A percentile compares a stretch with the other conserved stretches of the same genome.
Evolutionary conservation across 768 basidiomycete species (phyloP).

Genomic region (Phallus indusiatus): DNA sequence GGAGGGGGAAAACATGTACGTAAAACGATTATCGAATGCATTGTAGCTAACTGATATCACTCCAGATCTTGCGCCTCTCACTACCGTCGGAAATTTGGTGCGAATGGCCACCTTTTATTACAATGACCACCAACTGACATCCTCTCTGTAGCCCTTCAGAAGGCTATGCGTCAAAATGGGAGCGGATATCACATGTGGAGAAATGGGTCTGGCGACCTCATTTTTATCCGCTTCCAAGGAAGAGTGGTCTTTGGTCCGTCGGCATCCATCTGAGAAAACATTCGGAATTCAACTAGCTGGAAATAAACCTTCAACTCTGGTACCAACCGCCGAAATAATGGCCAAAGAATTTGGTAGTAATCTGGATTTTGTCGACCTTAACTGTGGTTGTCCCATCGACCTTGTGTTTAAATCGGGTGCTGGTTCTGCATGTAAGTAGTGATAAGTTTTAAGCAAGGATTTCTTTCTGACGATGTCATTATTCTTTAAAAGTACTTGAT

Average conservation of each 20-base stretch:
- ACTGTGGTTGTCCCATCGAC: constrained; percentile 97
- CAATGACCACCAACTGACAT: not conserved
- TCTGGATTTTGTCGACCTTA: constrained; percentile 90
- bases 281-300: constrained; percentile 95
- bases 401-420: constrained; percentile 87
- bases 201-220: constrained; percentile 93
- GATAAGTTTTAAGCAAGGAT: no score
- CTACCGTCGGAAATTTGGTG: constrained; percentile 92
- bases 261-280: constrained; percentile 76
- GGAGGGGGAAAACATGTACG: constrained; percentile 81
- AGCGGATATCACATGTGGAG: constrained; percentile 91
- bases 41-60: constrained; percentile 18
- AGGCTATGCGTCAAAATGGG: constrained; percentile 79
- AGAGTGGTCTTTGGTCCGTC: constrained; percentile 88
- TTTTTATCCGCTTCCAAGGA: constrained; percentile 83
- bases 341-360: constrained; percentile 52
- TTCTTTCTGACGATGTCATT: not conserved
- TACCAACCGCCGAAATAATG: constrained; percentile 74
- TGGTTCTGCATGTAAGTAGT: constrained; percentile 71
- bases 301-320: constrained; percentile 70
- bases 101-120: constrained; percentile 16
- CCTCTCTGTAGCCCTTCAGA: constrained; percentile 67
- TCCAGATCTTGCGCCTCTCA: constrained; percentile 67
- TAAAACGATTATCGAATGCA: constrained; percentile 20
- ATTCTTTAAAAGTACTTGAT: constrained; percentile 41